Evolutionary conservation across 2,329 filamentous ascomycete species (phyloP), one percentile per base, ranked within the genome.

Genomic region (Coniella vitis): DNA sequence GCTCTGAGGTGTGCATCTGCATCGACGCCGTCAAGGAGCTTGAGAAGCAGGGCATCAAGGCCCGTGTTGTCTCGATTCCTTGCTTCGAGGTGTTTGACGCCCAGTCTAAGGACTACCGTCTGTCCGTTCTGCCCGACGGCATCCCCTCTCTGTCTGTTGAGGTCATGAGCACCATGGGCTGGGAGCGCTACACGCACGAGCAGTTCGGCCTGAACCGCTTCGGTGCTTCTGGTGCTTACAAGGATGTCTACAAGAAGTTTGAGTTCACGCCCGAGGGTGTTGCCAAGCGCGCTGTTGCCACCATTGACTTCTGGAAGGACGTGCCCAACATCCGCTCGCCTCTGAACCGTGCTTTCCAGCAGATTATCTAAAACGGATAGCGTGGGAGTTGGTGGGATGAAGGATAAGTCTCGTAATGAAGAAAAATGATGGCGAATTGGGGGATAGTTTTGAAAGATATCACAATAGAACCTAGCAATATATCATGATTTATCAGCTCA

Each of bases 171-270:
- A 98, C 93, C 60, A 84, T 96, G 73, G 93, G 93, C 61, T 98
- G 93, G 93, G 90, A 97, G 81, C 87, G 91, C 71, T 98, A 97
- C 76, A 87, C 90, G 52, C 91, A 98, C 74, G 93, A 98, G 83
- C 93, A 98, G 77, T 98, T 98, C 65, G 93, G 93, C 68, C 83
- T 98, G 59, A 98, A 98, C 86, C 83, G 93, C 68, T 98, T 98
- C 72, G 93, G 93, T 83, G 91, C 91, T 59, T 95, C 88, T 49
- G 93, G 91, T 63, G 86, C 91, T 59, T 97, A 97, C 79, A 91
- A 91, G 84, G 85, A 97, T 63, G 90, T 98, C 54, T 98, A 98
- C 81, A 86, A 87, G 87, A 97, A 96, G 82, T 98, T 98, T 74
- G 93, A 97, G 73, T 97, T 98, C 78, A 98, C 91, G 43, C 87